Base-by-base conservation (phyloP, 2,329 filamentous ascomycete species). In the Pseudocercospora pini-densiflorae region DNA sequence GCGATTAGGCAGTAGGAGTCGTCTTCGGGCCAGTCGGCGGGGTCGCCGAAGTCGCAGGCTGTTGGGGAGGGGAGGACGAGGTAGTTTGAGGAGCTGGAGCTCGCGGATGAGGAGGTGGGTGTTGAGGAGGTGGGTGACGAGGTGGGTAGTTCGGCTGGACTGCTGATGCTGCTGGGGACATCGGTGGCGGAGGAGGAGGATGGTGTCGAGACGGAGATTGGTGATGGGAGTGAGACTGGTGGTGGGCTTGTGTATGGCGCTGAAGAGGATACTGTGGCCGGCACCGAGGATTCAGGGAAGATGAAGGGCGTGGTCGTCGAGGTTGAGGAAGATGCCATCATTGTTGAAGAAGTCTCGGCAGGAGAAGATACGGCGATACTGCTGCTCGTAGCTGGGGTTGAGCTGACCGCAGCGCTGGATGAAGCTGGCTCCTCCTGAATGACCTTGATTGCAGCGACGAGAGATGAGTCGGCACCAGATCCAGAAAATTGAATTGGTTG, bases 1-100 rank as follows among this genome's bases (percentile, higher is more conserved):
- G 71, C 65, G 54, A 79, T 70, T 53, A 72, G 62, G 67, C 75
- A 75, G 72, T 75, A 79, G 62, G 65, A 69, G 66, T 79, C 77
- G 66, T 79, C 77, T 66, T 77, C 70, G 31, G 72, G 70, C 23
- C 64, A 70, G 61, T 66, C 61, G 8, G 70, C 51, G 12, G 72
- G 72, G 43, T 74, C 74, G 60, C 74, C 75, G 68, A 77, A 78
- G 68, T 71, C 63, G 68, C 74, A 76, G 19, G 71, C 64, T 10
- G 74, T 77, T 3, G 76, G 76, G 3, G 67, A 71, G 19, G 71
- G 59, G 27, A 76, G 72, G 33, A 72, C 68, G 58, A 75, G 73
- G 69, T 73, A 73, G 16, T 53, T 43, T 10, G 62, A 43, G n/a
- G 40, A 59, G 58, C 66, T 64, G 24, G 63, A 61, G 29, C 59